Conservation (phyloP, 2,329 filamentous ascomycete genomes). For the Didymella pomorum region DNA sequence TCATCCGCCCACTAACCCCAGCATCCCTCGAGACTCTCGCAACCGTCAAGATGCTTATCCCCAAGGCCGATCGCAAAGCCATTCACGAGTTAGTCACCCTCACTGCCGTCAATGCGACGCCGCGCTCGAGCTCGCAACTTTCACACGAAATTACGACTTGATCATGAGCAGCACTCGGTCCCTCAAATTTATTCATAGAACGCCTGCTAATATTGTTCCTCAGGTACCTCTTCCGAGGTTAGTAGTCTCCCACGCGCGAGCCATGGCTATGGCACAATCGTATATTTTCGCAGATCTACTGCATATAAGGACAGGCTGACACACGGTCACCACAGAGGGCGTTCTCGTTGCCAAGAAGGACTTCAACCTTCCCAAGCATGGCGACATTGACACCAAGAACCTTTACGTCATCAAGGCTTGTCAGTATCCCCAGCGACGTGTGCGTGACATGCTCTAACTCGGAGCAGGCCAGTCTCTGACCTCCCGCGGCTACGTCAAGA, state of each 20-base stretch:
- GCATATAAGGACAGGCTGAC: constrained; percentile 53
- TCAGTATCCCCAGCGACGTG: constrained; percentile 30
- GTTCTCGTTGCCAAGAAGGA: constrained; percentile 98
- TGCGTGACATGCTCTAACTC: constrained; percentile 24
- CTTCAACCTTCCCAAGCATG: constrained; percentile 97
- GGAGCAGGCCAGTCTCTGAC: constrained; percentile 82
- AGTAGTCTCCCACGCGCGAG: constrained; percentile 44
- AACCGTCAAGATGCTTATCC: constrained; percentile 79
- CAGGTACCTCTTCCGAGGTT: constrained; percentile 56
- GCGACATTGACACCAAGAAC: constrained; percentile 99
- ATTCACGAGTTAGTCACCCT: constrained; percentile 95
- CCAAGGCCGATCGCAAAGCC: constrained; percentile 99
- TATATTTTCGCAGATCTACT: constrained; percentile 45
- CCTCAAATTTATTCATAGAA: constrained; percentile 19
- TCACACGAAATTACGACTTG: constrained; percentile 43
- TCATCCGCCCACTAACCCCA: constrained; percentile 27
- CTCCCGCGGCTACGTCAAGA: constrained; percentile 99
- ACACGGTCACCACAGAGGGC: constrained; percentile 66
- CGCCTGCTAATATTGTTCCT: constrained; percentile 31
- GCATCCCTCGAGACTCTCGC: constrained; percentile 37
- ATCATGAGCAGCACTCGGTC: constrained; percentile 33
- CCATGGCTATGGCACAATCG: constrained; percentile 51
- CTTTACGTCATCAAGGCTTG: constrained; percentile 98
- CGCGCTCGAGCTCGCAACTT: constrained; percentile 39
- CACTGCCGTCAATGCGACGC: constrained; percentile 27